Base-by-base conservation (phyloP, 1,284 basidiomycete species). In the Mycena sp. region DNA sequence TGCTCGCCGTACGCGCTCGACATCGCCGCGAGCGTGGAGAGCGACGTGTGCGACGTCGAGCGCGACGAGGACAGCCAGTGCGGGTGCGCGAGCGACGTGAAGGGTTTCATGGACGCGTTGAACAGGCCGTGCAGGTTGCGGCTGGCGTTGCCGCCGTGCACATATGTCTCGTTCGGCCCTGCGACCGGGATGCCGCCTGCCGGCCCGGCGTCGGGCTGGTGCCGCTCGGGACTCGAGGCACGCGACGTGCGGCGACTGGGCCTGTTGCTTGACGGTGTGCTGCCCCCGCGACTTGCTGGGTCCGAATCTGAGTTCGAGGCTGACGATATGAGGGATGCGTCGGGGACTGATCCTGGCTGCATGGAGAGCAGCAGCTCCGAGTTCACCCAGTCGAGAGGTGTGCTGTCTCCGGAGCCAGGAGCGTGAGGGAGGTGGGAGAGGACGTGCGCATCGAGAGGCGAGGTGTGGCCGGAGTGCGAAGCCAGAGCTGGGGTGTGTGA, bases 311-410 rank as follows among this genome's bases (percentile, higher is more conserved):
- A 63, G 46, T 63, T 45, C 30, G 21, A 7, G 11, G 21, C 12
- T 21, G n/a, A 44, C 41, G 12, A 49, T 45, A 19, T 43, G 32
- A 6, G 43, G 50, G 28, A 32, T 16, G 4, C 35, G 43, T 63
- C 53, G 54, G 30, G 37, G 61, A 41, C 30, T 5, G 38, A 56
- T 57, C 50, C 64, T 49, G 72, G 64, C 41, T 70, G 67, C 26
- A 92, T 79, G 3, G 89, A 92, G 21, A 90, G 80, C 45, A 95
- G 79, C 12, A 96, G 82, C 76, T 95, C 93, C 6, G 90, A 90
- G 74, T 95, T 93, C 56, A 92, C 86, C 87, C 90, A 93, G 60
- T 93, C 88, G 53, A 94, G 82, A 21, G 89, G 82, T 4, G 80
- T 79, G 56, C 71, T 80, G 17, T 75, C 70, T 29, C 77, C 81